Base-by-base conservation (phyloP, 257 asterid species). In the Nicotiana undulata region DNA sequence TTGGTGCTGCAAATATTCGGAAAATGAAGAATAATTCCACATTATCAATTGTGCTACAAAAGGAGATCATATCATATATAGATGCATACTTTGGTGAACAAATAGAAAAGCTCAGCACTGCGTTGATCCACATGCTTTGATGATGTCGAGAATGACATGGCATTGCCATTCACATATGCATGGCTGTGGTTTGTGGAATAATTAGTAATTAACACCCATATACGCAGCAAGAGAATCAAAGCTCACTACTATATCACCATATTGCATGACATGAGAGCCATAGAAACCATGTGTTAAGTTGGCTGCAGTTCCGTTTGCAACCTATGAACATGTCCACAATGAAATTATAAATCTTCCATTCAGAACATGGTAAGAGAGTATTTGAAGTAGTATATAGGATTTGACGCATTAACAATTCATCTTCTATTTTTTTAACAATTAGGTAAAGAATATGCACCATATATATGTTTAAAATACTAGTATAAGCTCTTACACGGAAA, bases 51-150 rank as follows among this genome's bases (percentile, higher is more conserved):
- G n/a, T n/a, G n/a, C n/a, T n/a, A n/a, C n/a, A n/a, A n/a, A n/a
- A n/a, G n/a, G n/a, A n/a, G n/a, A n/a, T n/a, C n/a, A n/a, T n/a
- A n/a, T n/a, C n/a, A n/a, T n/a, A n/a, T n/a, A n/a, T n/a, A n/a
- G n/a, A n/a, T n/a, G n/a, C 17, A 17, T 8, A 94, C 98, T 97
- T 94, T 94, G 79, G 93, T 89, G 94, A 96, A 90, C 81, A 92
- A 87, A 75, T 93, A 94, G 79, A 94, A 75, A 46, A 93, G 92
- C 85, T 94, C 98, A 78, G 98, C 94, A 74, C 92, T 96, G 0
- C 98, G 96, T 83, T 94, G 98, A 82, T 93, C 89, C 78, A 90
- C 90, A 72, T 86, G 87, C 80, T 86, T 83, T 32, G 91, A 84
- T 49, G 93, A 81, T 82, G 87, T 90, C n/a, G 28, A 51, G 32